phyloP scores from a whole-genome alignment of 495 filamentous ascomycete genomes.

The Penicillium macrosclerotiorum region DNA sequence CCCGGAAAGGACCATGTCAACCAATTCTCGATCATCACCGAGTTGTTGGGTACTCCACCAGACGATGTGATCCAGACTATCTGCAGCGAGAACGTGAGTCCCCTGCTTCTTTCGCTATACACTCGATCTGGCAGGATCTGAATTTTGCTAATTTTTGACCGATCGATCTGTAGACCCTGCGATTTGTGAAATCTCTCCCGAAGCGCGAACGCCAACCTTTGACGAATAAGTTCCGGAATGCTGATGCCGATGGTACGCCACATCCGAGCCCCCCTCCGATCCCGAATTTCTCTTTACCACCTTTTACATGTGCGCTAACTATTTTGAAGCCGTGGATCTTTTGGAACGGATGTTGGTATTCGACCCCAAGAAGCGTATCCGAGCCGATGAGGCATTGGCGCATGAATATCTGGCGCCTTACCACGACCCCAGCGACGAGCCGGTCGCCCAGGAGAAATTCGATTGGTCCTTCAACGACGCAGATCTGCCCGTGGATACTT shows the following conservation, averaged over 20 bases:
- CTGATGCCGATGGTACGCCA: constrained; percentile 81
- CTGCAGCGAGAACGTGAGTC: constrained; percentile 90
- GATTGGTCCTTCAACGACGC: constrained; percentile 99
- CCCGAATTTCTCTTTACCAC: not conserved
- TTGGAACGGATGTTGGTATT: constrained; percentile 98
- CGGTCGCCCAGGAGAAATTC: constrained; percentile 94
- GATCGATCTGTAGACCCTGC: constrained; percentile 65
- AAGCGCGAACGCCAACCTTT: constrained; percentile 90
- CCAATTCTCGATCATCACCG: constrained; percentile 99
- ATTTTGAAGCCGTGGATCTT: constrained; percentile 74
- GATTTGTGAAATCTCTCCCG: constrained; percentile 97
- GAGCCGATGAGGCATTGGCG: constrained; percentile 77
- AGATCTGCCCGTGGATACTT: constrained; percentile 96
- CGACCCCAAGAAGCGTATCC: constrained; percentile 87
- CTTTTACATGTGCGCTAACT: constrained; percentile 14
- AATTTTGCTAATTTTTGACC: constrained; percentile 10
- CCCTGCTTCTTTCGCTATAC: not conserved
- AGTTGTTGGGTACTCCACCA: constrained; percentile 94
- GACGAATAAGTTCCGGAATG: constrained; percentile 91
- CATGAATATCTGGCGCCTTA: constrained; percentile 95
- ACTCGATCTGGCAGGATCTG: not conserved
- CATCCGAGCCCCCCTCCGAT: not conserved
- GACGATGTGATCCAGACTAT: constrained; percentile 99
- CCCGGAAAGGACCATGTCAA: constrained; percentile 99
- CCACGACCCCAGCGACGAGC: constrained; percentile 95